Base-by-base conservation (phyloP, 306 rosid species). In the Vigna radiata region DNA sequence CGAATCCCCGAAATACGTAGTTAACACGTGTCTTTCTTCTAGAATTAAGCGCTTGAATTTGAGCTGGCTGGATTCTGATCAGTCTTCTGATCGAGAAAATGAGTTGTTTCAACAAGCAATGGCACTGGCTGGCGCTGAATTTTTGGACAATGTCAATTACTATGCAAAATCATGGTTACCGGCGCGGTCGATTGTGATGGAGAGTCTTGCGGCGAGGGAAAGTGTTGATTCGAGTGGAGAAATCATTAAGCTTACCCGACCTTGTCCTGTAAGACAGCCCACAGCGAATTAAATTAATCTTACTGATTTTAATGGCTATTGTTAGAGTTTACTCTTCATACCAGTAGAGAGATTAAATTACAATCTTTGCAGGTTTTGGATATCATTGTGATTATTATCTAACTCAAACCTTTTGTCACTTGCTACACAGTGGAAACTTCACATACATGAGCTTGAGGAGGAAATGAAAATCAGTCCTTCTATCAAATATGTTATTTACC, bases 381-480 rank as follows among this genome's bases (percentile, higher is more conserved):
- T 52, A 56, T 71, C 39, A 4, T 73, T 79, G 17, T 29, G 50
- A 23, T 55, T 77, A 33, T 68, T 77, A 0, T 39, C 13, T 72
- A 2, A 64, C 8, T 70, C 2, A 70, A 54, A 39, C 56, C 61
- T 58, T 58, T 72, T 64, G 47, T 79, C 55, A 17, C 64, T 70
- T 81, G 55, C 54, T 74, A 72, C 3, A 29, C 85, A 89, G 89
- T 85, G 93, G 91, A 85, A 85, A 58, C 78, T 87, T 81, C 91
- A 87, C 81, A 79, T 89, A 69, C 88, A 85, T 70, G 90, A 89
- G 83, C 91, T 89, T 36, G 93, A 89, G 83, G 83, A 84, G 80
- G 90, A 85, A 74, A 85, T 89, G 89, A 70, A 85, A 77, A 87
- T 87, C 73, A 74, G 36, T 39, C 91, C 88, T 64, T 79, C 87